These are phyloP conservation scores for Pseudogymnoascus sp. DNA, from an alignment of 2,329 filamentous ascomycete genomes.

Conservation along the genomic window DNA sequence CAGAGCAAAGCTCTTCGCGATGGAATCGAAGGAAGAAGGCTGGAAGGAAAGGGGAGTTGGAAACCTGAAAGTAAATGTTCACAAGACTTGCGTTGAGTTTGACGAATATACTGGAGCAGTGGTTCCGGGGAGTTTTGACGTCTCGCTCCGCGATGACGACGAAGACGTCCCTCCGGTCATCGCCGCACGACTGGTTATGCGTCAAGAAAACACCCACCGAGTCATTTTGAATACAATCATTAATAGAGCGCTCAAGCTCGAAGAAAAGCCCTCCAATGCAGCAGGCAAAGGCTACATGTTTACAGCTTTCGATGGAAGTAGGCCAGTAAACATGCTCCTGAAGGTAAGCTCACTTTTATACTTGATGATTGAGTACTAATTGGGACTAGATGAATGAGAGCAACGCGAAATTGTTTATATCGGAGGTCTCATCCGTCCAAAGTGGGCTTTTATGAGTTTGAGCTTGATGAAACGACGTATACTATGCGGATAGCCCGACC, in stretches of 20 bases:
- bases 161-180: conserved; percentile 19
- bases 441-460: conserved; percentile 21
- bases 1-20: conserved; percentile 77
- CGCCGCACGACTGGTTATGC: conserved; percentile 65
- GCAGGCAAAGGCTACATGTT: conserved; percentile 58
- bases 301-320: conserved; percentile 51
- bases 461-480: not conserved
- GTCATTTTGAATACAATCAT: conserved; percentile 81
- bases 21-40: conserved; percentile 52
- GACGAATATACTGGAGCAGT: conserved; percentile 40
- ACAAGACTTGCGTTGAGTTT: conserved; percentile 45
- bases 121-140: conserved; percentile 47
- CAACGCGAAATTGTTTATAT: conserved; percentile 25
- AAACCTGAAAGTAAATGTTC: conserved; percentile 75
- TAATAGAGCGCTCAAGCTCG: conserved; percentile 69
- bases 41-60: conserved; percentile 90
- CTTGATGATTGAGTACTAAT: conserved; percentile 11
- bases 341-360: conserved; percentile 39
- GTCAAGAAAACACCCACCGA: conserved; percentile 79
- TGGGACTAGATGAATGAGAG: conserved; percentile 24
- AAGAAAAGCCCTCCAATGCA: conserved; percentile 56
- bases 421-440: conserved; percentile 30
- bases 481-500: not conserved
- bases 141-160: conserved; percentile 41
- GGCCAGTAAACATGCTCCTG: conserved; percentile 50